Percentiles rank a stretch among this genome's conserved stretches.
These are phyloP conservation scores for Ganoderma lucidum DNA, from an alignment of 1,284 basidiomycete species.

Conservation along the genomic window DNA sequence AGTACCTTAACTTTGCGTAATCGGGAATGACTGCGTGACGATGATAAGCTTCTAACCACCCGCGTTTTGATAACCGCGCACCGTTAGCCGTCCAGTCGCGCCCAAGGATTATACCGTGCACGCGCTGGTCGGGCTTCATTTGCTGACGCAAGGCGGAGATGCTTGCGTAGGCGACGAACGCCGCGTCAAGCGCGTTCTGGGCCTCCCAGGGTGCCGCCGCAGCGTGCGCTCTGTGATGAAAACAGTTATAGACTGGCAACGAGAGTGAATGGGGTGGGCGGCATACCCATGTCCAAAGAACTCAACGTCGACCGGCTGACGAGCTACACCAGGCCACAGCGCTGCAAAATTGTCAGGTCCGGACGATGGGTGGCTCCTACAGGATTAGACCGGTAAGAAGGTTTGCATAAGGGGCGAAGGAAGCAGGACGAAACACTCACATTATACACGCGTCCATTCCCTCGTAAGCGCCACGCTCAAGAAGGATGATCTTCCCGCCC, in stretches of 20 bases:
- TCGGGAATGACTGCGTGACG: conserved; percentile 75
- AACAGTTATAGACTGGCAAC: neutral
- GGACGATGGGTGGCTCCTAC: conserved; percentile 71
- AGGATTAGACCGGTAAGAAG: neutral
- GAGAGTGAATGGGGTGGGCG: neutral
- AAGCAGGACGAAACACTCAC: conserved; percentile 45
- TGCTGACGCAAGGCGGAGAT: conserved; percentile 79
- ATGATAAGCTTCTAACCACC: neutral
- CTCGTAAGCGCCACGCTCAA: conserved; percentile 77
- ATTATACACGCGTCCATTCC: conserved; percentile 84
- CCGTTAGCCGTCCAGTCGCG: conserved; percentile 72
- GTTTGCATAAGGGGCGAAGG: neutral
- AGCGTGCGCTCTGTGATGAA: conserved; percentile 68
- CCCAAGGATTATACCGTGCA: conserved; percentile 73
- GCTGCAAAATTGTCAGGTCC: conserved; percentile 57
- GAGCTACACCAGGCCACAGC: conserved; percentile 62
- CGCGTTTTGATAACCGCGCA: conserved; percentile 38
- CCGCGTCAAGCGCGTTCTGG: conserved; percentile 86
- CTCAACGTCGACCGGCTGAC: conserved; percentile 67
- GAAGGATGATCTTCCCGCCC: conserved; percentile 78
- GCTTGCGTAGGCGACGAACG: conserved; percentile 79
- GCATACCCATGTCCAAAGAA: conserved; percentile 73
- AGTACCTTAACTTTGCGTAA: conserved; percentile 75
- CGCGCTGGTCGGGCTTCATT: conserved; percentile 60
- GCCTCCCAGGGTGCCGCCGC: conserved; percentile 84